Evolutionary conservation across 495 filamentous ascomycete species (phyloP), one percentile per base, ranked within the genome.

Genomic region (Aspergillus egyptiacus): DNA sequence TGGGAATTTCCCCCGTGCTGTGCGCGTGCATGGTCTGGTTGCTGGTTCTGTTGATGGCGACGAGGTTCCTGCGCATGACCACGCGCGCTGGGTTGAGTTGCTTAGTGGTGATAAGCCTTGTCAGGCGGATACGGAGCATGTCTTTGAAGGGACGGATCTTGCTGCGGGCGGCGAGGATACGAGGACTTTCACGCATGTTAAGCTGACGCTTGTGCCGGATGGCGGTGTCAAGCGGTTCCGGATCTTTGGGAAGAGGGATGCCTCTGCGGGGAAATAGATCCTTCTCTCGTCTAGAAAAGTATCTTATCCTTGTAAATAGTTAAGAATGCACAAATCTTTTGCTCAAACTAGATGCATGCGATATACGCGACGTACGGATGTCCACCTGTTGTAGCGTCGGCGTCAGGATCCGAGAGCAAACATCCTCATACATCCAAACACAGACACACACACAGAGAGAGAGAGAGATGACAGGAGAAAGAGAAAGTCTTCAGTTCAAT

Each of bases 131-230:
- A 79, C 79, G 48, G 89, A 95, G 66, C 87, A 95, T 70, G 76
- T 79, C 44, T 89, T 84, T 62, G 69, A 73, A 34, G 74, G 64
- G 20, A 60, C 65, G 45, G 67, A 64, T 50, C 48, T 66, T 17
- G 57, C 57, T 22, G 53, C 48, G 9, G 62, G 61, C 52, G 54
- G 56, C 64, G 65, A 64, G 53, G 67, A 70, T 39, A 78, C 78
- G 28, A 76, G 68, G 63, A 60, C 71, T 1, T 88, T 87, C 57
- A 85, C 83, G 7, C 87, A 91, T 71, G 80, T 88, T 20, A 95
- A 93, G 74, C 70, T 96, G 66, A 86, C 84, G 18, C 93, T 96
- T 45, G 84, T 95, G 51, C 91, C 91, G 5, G 91, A 96, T 64
- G 90, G 91, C 32, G 91, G 91, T 1, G 86, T 95, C 23, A 95